These are phyloP conservation scores for Mycosphaerella arachidis DNA, from an alignment of 2,329 filamentous ascomycete genomes.

Conservation along the genomic window DNA sequence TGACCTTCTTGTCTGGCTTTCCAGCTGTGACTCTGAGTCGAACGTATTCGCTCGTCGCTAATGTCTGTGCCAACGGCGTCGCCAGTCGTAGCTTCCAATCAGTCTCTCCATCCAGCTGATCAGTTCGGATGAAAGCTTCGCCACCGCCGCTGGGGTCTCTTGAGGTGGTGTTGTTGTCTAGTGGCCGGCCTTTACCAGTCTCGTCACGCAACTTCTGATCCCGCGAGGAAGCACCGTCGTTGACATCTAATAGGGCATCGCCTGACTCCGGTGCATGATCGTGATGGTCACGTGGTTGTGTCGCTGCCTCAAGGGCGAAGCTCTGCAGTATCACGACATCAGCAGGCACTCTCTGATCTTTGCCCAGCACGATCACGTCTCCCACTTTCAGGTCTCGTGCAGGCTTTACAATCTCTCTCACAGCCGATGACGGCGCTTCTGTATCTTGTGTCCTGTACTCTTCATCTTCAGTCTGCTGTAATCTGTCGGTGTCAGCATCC, in stretches of 20 bases:
- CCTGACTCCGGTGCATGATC: constrained; percentile 30
- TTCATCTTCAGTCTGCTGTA: constrained; percentile 65
- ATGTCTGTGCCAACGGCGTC: constrained; percentile 76
- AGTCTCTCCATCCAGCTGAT: constrained; percentile 95
- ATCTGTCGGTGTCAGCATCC: constrained; percentile 40
- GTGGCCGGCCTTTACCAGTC: constrained; percentile 11
- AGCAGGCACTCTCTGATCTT: constrained; percentile 88
- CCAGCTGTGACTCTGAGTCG: constrained; percentile 69
- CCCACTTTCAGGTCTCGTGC: constrained; percentile 88
- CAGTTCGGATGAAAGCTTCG: constrained; percentile 94
- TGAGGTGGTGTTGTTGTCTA: constrained; percentile 33
- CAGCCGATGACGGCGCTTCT: constrained; percentile 33
- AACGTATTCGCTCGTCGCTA: constrained; percentile 66
- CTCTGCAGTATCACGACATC: constrained; percentile 93
- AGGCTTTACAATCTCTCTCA: constrained; percentile 67
- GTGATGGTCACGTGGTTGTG: constrained; percentile 33
- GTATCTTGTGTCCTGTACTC: constrained; percentile 50
- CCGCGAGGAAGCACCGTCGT: constrained; percentile 14
- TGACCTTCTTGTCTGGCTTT: constrained; percentile 88
- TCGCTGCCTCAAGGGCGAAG: constrained; percentile 53
- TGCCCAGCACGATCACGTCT: constrained; percentile 87
- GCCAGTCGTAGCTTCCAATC: constrained; percentile 96
- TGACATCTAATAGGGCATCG: constrained; percentile 24
- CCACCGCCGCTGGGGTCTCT: constrained; percentile 51
- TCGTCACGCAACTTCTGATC: constrained; percentile 26